Percentiles rank a stretch among this genome's conserved stretches.
Conservation (phyloP, 2,329 filamentous ascomycete species). For the Cercospora nicotianae region DNA sequence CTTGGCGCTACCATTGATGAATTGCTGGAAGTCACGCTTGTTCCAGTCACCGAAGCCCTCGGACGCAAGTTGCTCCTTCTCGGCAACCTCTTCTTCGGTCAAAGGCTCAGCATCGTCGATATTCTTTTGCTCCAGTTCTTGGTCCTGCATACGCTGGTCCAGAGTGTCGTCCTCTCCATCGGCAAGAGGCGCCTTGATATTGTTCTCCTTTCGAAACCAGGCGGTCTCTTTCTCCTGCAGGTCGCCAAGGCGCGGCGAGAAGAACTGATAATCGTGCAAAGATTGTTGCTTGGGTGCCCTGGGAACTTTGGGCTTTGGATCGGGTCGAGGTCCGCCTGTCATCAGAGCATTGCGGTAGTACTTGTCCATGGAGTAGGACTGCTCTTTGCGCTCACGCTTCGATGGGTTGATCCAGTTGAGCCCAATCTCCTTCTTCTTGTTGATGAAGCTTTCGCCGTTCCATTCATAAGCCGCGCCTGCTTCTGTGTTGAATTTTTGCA, state of each 20-base stretch:
- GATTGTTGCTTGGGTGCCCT: conserved; percentile 88
- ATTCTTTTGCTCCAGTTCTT: conserved; percentile 81
- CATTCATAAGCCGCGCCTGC: conserved; percentile 83
- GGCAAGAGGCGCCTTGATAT: conserved; percentile 85
- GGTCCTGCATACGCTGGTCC: conserved; percentile 81
- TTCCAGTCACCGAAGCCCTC: conserved; percentile 95
- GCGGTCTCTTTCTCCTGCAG: conserved; percentile 96
- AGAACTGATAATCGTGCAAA: conserved; percentile 97
- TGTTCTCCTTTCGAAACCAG: conserved; percentile 92
- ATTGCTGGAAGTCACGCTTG: conserved; percentile 95
- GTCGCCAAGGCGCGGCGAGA: conserved; percentile 77
- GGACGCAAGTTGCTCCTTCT: conserved; percentile 78
- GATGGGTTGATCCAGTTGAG: conserved; percentile 97
- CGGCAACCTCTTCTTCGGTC: conserved; percentile 83
- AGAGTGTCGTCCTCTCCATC: conserved; percentile 88
- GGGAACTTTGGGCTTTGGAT: conserved; percentile 92
- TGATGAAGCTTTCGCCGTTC: conserved; percentile 96
- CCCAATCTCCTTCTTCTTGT: conserved; percentile 79
- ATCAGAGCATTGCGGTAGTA: conserved; percentile 93
- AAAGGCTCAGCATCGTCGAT: conserved; percentile 89
- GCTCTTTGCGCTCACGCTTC: conserved; percentile 97
- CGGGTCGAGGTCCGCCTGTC: conserved; percentile 73
- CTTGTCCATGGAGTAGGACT: conserved; percentile 97
- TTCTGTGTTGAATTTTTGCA: conserved; percentile 97
- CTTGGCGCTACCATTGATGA: conserved; percentile 91